A percentile compares a stretch with the other conserved stretches of the same genome.
Conservation (phyloP, 768 basidiomycete genomes). For the Tricholoma sp. region DNA sequence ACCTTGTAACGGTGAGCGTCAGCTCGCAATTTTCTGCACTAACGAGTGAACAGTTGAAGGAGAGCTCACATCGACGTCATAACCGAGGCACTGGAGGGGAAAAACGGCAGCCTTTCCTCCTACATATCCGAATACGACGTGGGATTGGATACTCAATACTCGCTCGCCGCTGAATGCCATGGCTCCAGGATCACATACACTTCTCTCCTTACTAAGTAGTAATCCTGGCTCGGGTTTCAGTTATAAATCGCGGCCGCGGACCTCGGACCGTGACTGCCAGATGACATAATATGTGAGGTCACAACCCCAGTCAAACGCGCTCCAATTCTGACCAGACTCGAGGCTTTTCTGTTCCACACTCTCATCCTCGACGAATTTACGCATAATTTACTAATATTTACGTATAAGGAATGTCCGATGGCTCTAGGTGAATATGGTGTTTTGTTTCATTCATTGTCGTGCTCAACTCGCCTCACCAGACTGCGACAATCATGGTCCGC, state of each 20-base stretch:
- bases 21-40: constrained; percentile 6
- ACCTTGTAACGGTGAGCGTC: constrained; percentile 39
- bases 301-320: too few species aligned
- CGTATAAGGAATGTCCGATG: constrained; percentile 44
- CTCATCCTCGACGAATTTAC: neutral
- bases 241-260: too few species aligned
- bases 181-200: neutral
- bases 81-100: constrained; percentile 82
- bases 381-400: neutral
- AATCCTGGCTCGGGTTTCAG: too few species aligned
- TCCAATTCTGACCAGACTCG: neutral
- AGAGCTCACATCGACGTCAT: constrained; percentile 82
- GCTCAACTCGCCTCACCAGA: constrained; percentile 32
- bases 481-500: constrained; percentile 80
- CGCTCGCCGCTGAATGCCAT: constrained; percentile 32
- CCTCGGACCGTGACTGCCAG: too few species aligned
- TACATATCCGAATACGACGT: constrained; percentile 92
- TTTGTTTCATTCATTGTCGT: neutral
- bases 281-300: too few species aligned
- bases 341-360: neutral
- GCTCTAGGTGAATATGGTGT: constrained; percentile 40
- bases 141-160: constrained; percentile 87
- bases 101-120: constrained; percentile 81
- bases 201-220: too few species aligned
- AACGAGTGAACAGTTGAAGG: constrained; percentile 7